These are phyloP conservation scores for Fusarium sp. DNA, from an alignment of 2,329 filamentous ascomycete species.

Conservation along the genomic window DNA sequence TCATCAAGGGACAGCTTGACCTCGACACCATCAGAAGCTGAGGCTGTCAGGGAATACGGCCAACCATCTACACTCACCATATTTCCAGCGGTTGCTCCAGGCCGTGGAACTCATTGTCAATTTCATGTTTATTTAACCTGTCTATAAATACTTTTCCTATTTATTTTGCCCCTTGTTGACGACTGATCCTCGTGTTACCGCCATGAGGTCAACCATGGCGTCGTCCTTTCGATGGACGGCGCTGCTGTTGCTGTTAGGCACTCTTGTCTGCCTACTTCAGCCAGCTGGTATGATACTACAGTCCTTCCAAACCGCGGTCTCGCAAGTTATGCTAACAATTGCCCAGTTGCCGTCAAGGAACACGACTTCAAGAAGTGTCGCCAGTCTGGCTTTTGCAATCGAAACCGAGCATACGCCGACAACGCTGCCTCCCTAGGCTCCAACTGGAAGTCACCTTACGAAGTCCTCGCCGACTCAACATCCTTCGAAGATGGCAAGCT, in stretches of 20 bases:
- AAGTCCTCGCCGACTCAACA: slow-evolving; percentile 77
- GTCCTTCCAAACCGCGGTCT: not conserved
- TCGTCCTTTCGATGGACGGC: slow-evolving; percentile 74
- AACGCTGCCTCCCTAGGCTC: slow-evolving; percentile 72
- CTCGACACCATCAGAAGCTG: slow-evolving; percentile 40
- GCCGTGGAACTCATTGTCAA: slow-evolving; percentile 15
- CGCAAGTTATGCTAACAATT: slow-evolving; percentile 32
- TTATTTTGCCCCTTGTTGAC: slow-evolving; percentile 11
- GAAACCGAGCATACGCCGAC: slow-evolving; percentile 92
- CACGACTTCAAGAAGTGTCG: slow-evolving; percentile 97
- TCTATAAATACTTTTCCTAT: slow-evolving; percentile 2
- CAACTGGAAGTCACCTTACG: slow-evolving; percentile 84
- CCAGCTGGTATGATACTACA: slow-evolving; percentile 69
- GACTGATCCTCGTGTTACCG: slow-evolving; percentile 33
- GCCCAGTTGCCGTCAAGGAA: slow-evolving; percentile 85
- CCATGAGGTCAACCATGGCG: slow-evolving; percentile 64
- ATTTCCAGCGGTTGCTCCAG: slow-evolving; percentile 5
- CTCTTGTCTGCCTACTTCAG: slow-evolving; percentile 70
- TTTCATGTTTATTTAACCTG: slow-evolving; percentile 9
- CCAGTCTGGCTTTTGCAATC: slow-evolving; percentile 96
- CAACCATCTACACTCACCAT: slow-evolving; percentile 12
- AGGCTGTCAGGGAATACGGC: slow-evolving; percentile 36
- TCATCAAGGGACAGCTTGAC: slow-evolving; percentile 47
- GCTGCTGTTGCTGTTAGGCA: slow-evolving; percentile 69
- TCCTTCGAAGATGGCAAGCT: slow-evolving; percentile 84